Percentiles rank a stretch among this genome's conserved stretches.
Conservation (phyloP, 768 basidiomycete genomes). For the Mycena floridula region DNA sequence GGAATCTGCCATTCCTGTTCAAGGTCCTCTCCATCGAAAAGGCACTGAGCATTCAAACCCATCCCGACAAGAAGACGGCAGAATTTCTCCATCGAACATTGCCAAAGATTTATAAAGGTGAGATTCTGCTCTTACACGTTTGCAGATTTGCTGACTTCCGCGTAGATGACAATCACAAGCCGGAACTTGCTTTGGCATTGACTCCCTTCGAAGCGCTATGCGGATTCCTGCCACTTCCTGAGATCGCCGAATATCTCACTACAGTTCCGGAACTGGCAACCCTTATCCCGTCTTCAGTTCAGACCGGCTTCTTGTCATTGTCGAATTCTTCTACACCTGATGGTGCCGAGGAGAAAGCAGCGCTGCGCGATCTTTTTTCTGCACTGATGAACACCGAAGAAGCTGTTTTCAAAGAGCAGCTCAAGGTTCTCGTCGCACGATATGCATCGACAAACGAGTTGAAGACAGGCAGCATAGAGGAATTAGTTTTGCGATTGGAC, state of each 20-base stretch:
- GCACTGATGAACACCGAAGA: slow-evolving; percentile 79
- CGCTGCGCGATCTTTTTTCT: slow-evolving; percentile 72
- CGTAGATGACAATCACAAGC: slow-evolving; percentile 93
- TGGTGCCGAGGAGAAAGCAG: slow-evolving; percentile 46
- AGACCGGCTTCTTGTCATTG: slow-evolving; percentile 44
- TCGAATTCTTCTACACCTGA: slow-evolving; percentile 34
- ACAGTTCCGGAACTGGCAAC: slow-evolving; percentile 70
- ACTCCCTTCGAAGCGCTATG: slow-evolving; percentile 88
- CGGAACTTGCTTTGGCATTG: slow-evolving; percentile 97
- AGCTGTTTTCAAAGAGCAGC: slow-evolving; percentile 41
- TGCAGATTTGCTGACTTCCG: neutral
- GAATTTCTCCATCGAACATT: slow-evolving; percentile 57
- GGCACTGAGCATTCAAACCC: slow-evolving; percentile 87
- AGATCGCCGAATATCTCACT: slow-evolving; percentile 62
- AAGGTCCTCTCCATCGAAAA: slow-evolving; percentile 89
- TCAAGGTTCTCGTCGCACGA: slow-evolving; percentile 52
- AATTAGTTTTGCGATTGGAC: slow-evolving; percentile 56
- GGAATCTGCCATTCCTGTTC: slow-evolving; percentile 87
- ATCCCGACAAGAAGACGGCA: slow-evolving; percentile 79
- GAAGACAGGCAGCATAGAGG: slow-evolving; percentile 32
- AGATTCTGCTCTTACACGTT: slow-evolving; percentile 11
- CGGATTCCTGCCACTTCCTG: slow-evolving; percentile 80
- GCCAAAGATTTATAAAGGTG: slow-evolving; percentile 90
- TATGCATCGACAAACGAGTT: slow-evolving; percentile 47
- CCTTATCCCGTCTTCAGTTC: slow-evolving; percentile 56